phyloP scores from a whole-genome alignment of 139 green algal species.

The Chloropicon primus region DNA sequence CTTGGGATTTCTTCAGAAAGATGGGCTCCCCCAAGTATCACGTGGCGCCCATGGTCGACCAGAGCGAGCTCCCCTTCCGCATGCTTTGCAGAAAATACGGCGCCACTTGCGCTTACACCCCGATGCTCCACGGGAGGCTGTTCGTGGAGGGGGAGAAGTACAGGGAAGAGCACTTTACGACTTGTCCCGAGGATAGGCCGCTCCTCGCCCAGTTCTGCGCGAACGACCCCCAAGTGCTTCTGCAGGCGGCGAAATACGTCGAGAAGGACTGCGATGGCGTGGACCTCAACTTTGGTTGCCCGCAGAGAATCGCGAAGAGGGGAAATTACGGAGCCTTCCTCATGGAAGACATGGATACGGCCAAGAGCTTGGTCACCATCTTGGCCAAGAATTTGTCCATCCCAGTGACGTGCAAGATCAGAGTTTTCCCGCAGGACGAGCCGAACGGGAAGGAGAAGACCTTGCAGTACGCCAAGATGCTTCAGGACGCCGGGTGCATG shows the following conservation, averaged over 20 bases:
- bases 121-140: constrained; percentile 88
- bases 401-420: constrained; percentile 15
- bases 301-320: constrained; percentile 74
- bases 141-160: constrained; percentile 66
- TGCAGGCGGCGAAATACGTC: constrained; percentile 59
- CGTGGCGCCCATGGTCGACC: constrained; percentile 93
- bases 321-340: constrained; percentile 66
- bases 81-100: constrained; percentile 77
- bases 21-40: constrained; percentile 59
- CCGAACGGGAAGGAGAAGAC: constrained; percentile 46
- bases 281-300: constrained; percentile 96
- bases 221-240: constrained; percentile 75
- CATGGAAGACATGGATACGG: constrained; percentile 70
- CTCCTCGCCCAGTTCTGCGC: constrained; percentile 96
- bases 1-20: constrained; percentile 62
- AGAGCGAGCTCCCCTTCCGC: constrained; percentile 91
- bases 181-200: constrained; percentile 38
- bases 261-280: constrained; percentile 66
- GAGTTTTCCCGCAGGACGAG: neutral
- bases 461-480: constrained; percentile 79
- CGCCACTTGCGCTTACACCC: constrained; percentile 82
- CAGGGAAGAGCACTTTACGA: constrained; percentile 74
- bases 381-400: constrained; percentile 7
- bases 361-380: constrained; percentile 25
- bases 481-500: constrained; percentile 67